phyloP scores from a whole-genome alignment of 495 filamentous ascomycete genomes.

The Entonaema liquescens region DNA sequence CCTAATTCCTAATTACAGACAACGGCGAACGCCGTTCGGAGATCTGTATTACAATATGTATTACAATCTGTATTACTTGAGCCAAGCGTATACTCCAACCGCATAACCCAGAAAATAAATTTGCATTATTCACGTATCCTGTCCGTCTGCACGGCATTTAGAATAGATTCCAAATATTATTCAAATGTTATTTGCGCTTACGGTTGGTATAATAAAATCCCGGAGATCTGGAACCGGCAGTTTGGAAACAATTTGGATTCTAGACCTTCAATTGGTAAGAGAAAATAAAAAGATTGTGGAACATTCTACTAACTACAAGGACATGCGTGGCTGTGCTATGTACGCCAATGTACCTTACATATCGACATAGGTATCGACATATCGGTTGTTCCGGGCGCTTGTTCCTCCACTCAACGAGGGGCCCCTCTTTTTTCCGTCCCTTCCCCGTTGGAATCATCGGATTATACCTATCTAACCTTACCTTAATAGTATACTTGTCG shows the following conservation, averaged over 20 bases:
- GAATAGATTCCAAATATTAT: not conserved
- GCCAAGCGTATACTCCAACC: not conserved
- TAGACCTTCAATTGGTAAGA: conserved; percentile 31
- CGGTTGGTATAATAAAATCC: conserved; percentile 23
- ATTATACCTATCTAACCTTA: not conserved
- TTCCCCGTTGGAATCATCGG: not conserved
- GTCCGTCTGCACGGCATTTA: too few species aligned
- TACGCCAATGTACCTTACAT: conserved; percentile 30
- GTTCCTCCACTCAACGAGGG: conserved; percentile 7
- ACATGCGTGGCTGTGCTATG: conserved; percentile 31
- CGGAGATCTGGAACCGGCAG: conserved; percentile 37
- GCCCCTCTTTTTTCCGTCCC: not conserved
- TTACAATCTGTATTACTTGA: too few species aligned
- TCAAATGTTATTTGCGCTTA: not conserved
- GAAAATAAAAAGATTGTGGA: conserved; percentile 8
- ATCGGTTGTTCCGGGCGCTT: conserved; percentile 29
- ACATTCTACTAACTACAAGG: conserved; percentile 23
- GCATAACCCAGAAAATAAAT: not conserved
- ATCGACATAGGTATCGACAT: too few species aligned
- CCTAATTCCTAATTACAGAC: not conserved
- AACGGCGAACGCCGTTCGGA: conserved; percentile 28
- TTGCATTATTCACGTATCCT: too few species aligned
- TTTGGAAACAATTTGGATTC: conserved; percentile 13
- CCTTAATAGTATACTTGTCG: not conserved
- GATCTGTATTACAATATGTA: not conserved